Base-by-base conservation (phyloP, 176 grass and related monocot genomes). In the Ensete glaucum region DNA sequence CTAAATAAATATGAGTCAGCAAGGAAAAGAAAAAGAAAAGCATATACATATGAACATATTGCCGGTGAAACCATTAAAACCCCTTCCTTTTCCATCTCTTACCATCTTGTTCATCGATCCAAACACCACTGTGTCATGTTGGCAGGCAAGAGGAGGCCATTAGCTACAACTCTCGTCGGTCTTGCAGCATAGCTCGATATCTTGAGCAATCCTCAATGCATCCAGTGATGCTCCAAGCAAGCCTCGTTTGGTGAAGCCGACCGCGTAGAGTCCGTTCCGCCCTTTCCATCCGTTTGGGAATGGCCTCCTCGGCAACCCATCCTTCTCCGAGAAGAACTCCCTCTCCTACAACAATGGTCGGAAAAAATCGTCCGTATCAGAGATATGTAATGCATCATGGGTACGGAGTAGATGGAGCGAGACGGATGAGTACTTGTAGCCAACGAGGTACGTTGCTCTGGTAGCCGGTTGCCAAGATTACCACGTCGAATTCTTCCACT, bases 241-340 rank as follows among this genome's bases (percentile, higher is more conserved):
- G 11, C 94, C 94, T 15, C 78, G 81, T 60, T 76, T 91, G 9
- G 94, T 85, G 50, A 98, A 98, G 0, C 94, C 94, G 63, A 78
- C 86, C 8, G 94, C 90, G 59, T 98, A 98, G 10, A 98, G 82
- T 6, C 94, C 86, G 62, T 83, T 67, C 8, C 89, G 53, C 15
- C 90, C 90, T 87, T 93, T 98, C 94, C 94, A 98, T 58, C 77
- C 90, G 11, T 87, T 93, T 1, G 88, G 85, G 50, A 83, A 87
- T 69, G 80, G 71, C 69, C 77, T 87, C 15, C 52, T 88, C 62
- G 94, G 94, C 17, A 93, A 85, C 4, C 94, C 94, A 82, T 93
- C 73, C 75, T 87, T 88, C 54, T 91, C 88, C 0, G 90, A 98
- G 82, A 98, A 98, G 27, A 98, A 87, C 21, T 84, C 80, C 9